Percentiles rank a stretch among this genome's conserved stretches.
Conservation (phyloP, 2,329 filamentous ascomycete species). For the Orbilia quercus region DNA sequence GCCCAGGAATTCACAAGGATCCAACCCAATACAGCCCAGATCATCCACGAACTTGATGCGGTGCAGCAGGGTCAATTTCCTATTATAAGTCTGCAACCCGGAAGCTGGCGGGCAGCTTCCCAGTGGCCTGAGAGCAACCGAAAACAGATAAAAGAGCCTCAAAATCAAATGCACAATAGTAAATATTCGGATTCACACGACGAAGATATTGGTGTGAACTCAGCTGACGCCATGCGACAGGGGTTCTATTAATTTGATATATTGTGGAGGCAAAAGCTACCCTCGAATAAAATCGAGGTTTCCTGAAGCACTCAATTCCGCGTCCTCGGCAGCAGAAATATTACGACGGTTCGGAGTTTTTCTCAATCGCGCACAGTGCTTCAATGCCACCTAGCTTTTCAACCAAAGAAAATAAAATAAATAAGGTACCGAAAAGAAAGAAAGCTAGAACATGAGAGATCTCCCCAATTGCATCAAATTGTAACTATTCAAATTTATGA, state of each 20-base stretch:
- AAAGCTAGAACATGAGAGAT: background rate
- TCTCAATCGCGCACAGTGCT: background rate
- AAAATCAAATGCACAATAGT: too few relatives aligned
- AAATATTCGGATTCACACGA: background rate
- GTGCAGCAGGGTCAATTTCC: background rate
- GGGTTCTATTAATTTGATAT: background rate
- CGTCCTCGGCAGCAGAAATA: background rate
- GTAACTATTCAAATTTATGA: background rate
- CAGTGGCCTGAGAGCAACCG: background rate
- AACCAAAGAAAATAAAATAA: background rate
- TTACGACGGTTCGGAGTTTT: background rate
- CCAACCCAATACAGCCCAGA: conserved; percentile 4
- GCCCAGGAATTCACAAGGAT: conserved; percentile 13
- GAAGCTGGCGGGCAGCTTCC: background rate
- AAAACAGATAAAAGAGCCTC: conserved; percentile 24
- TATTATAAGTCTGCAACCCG: too few relatives aligned
- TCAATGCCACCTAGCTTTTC: background rate
- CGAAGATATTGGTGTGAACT: background rate
- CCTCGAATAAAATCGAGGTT: background rate
- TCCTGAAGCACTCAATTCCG: conserved; percentile 1
- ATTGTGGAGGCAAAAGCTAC: conserved; percentile 14
- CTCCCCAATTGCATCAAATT: background rate
- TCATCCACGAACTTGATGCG: background rate
- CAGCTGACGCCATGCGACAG: conserved; percentile 12
- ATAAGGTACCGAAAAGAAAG: background rate